Base-by-base conservation (phyloP, 768 basidiomycete species). In the Lentinula raphanica region DNA sequence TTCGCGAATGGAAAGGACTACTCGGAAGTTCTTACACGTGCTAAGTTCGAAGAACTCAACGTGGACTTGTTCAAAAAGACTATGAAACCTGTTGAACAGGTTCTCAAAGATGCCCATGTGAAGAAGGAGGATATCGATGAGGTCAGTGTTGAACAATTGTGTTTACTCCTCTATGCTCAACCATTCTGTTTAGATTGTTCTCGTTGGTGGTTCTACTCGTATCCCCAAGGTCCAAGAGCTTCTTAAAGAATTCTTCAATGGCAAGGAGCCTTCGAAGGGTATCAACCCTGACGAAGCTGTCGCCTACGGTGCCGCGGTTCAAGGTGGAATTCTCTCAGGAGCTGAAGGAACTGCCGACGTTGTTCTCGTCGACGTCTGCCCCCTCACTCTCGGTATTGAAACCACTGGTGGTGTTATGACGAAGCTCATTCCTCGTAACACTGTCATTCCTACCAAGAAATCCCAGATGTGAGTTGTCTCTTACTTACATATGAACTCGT, bases 271-370 rank as follows among this genome's bases (percentile, higher is more conserved):
- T 54, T 95, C 95, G 62, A 95, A 94, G 82, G 90, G 92, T 64
- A 99, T 98, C 79, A 98, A 99, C 83, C 94, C 95, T 54, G 96
- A 99, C 72, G 96, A 99, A 79, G 96, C 96, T 61, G 96, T 99
- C 64, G 94, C 96, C 46, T 98, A 97, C 67, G 96, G 96, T 82
- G 96, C 96, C 62, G 96, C 96, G 56, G 93, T 98, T 64, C 96
- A 99, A 76, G 96, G 92, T 74, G 96, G 93, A 77, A 96, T 99
- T 67, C 90, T 99, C 63, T 90, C 94, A 49, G 96, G 96, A 62
- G 94, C 93, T 67, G 88, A 92, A 70, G 90, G 88, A 61, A 92
- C 91, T 57, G 85, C 84, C 60, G 95, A 94, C 64, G 82, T 98
- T 62, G 88, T 98, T 61, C 88, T 99, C 58, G 92, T 99, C 67